Evolutionary conservation across 2,329 filamentous ascomycete species (phyloP), one percentile per base, ranked within the genome.

Genomic region (Aspergillus sclerotialis): DNA sequence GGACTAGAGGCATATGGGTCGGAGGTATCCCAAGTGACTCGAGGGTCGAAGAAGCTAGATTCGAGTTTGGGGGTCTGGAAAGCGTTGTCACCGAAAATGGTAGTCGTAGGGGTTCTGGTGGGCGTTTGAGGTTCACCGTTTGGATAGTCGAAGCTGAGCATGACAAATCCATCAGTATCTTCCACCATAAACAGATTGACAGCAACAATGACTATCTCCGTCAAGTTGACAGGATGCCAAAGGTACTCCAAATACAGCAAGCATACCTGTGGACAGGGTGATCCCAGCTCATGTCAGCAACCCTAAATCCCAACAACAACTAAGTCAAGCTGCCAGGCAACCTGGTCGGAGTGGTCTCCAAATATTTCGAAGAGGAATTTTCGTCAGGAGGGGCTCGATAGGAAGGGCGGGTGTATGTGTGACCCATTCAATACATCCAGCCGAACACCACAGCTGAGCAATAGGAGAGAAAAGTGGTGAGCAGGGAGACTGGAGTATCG

Each of bases 251-350:
- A 25, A 33, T 38, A 33, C 27, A 21, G 23, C 17, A 19, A 28
- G 50, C 61, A 58, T 59, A 65, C 63, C 63, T 65, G 55, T 65
- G 61, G 50, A 64, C 56, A 49, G 63, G 62, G 40, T 61, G 56
- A 60, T 65, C 63, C 61, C 60, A 65, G 64, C 56, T 65, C 63
- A 65, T 65, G 59, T 60, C 62, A 62, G 59, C 60, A 55, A 53
- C 46, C n/a, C n/a, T 44, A 35, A 42, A 30, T 44, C 52, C 52
- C 48, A 52, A 54, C 58, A 56, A 60, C 53, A 56, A 60, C 54
- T 60, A 64, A 23, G 62, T 49, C 40, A 38, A 58, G 48, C 49
- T 50, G 51, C 50, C 56, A 53, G 51, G 51, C 51, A 61, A 59
- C 50, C 49, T 50, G 44, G 42, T 39, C 33, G 36, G 30, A 42